phyloP scores from a whole-genome alignment of 805 yeast species.

The Metschnikowia gelsemii region DNA sequence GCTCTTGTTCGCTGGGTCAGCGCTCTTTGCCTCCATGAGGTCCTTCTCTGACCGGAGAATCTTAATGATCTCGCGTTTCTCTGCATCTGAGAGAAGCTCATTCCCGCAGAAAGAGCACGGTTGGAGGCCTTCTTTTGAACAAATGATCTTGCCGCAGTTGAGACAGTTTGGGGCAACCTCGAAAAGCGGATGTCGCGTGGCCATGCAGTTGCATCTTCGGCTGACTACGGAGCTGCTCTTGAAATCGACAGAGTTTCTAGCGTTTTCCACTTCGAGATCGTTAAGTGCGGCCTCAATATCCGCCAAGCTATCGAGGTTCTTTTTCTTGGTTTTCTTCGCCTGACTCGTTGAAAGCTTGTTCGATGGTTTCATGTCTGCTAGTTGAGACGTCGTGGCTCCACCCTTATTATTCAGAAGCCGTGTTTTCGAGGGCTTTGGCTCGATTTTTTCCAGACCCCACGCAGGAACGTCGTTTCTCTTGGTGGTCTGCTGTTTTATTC shows the following conservation, averaged over 20 bases:
- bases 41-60: conserved; percentile 55
- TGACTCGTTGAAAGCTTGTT: conserved; percentile 24
- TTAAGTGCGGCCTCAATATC: conserved; percentile 65
- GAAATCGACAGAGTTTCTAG: conserved; percentile 5
- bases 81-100: conserved; percentile 62
- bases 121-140: conserved; percentile 85
- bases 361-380: conserved; percentile 42
- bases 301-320: conserved; percentile 51
- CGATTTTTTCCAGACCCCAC: conserved; percentile 4
- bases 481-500: conserved; percentile 1
- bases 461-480: conserved; percentile 5
- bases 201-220: conserved; percentile 75
- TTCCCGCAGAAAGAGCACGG: conserved; percentile 84
- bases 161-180: conserved; percentile 92
- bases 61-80: conserved; percentile 54
- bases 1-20: conserved; percentile 20
- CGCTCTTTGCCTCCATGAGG: conserved; percentile 23
- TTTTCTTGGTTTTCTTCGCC: conserved; percentile 38
- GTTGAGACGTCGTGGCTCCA: conserved; percentile 48
- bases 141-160: conserved; percentile 91
- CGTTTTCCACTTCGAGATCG: conserved; percentile 44
- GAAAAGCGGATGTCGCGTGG: conserved; percentile 80
- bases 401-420: conserved; percentile 16
- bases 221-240: conserved; percentile 14
- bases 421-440: conserved; percentile 10